These are phyloP conservation scores for Nakaseomyces uthaithaninus DNA, from an alignment of 1,139 yeast genomes.

Conservation along the genomic window DNA sequence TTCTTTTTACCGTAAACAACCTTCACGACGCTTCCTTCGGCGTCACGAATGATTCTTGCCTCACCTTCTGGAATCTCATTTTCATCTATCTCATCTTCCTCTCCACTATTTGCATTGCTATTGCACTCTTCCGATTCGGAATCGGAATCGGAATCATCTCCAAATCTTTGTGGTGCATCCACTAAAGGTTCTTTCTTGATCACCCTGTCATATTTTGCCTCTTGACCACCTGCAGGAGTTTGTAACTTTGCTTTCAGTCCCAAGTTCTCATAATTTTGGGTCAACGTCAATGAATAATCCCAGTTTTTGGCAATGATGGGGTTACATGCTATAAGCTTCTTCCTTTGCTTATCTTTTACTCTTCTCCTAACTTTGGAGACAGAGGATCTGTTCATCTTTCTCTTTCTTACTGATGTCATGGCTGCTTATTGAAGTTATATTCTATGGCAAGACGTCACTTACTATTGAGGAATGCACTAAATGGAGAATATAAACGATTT, in stretches of 20 bases:
- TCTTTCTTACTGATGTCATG: slow-evolving; percentile 78
- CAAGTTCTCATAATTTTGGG: slow-evolving; percentile 72
- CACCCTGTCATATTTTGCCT: slow-evolving; percentile 37
- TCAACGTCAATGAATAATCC: slow-evolving; percentile 74
- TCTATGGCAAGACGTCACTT: no score
- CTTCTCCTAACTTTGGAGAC: slow-evolving; percentile 61
- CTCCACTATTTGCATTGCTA: slow-evolving; percentile 30
- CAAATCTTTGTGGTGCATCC: slow-evolving; percentile 10
- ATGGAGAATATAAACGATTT: no score
- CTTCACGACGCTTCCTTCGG: slow-evolving; percentile 57
- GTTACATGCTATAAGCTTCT: slow-evolving; percentile 40
- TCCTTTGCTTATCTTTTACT: slow-evolving; percentile 58
- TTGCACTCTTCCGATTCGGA: slow-evolving; percentile 33
- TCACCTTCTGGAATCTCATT: slow-evolving; percentile 63
- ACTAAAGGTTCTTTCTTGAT: slow-evolving; percentile 20
- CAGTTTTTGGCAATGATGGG: slow-evolving; percentile 84
- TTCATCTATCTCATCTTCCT: slow-evolving; percentile 39
- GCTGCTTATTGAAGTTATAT: not conserved
- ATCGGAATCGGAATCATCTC: slow-evolving; percentile 35
- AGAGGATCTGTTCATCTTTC: slow-evolving; percentile 73
- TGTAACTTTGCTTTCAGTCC: slow-evolving; percentile 68
- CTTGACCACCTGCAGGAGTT: slow-evolving; percentile 59
- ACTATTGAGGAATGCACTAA: no score
- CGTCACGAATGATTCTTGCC: slow-evolving; percentile 72
- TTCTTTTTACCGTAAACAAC: slow-evolving; percentile 62